phyloP scores from a whole-genome alignment of 768 basidiomycete genomes.

The Butyriboletus loyo region DNA sequence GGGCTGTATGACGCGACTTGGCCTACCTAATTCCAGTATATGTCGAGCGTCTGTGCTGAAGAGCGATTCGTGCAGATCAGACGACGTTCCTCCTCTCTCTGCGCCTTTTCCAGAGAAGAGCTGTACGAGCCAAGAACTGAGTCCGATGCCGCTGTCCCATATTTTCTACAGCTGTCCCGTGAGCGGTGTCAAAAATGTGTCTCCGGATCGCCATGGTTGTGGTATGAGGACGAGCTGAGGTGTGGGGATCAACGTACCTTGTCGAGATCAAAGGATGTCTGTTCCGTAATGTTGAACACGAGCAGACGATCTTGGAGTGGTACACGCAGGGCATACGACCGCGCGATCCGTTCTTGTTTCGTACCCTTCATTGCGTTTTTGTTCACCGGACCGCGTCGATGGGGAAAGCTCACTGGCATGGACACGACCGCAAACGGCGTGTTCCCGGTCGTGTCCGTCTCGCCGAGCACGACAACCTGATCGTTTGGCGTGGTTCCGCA shows the following conservation, averaged over 20 bases:
- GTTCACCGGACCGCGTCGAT: slow-evolving; percentile 13
- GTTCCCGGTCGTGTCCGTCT: slow-evolving; percentile 36
- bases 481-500: slow-evolving; percentile 31
- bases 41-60: slow-evolving; percentile 39
- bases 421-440: slow-evolving; percentile 62
- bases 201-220: background rate
- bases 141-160: slow-evolving; percentile 91
- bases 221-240: background rate
- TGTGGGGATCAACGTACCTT: slow-evolving; percentile 53
- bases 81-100: slow-evolving; percentile 1
- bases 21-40: slow-evolving; percentile 70
- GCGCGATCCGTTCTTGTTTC: slow-evolving; percentile 69
- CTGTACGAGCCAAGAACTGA: slow-evolving; percentile 71
- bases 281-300: slow-evolving; percentile 60
- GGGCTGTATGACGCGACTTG: background rate
- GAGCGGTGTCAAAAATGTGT: slow-evolving; percentile 6
- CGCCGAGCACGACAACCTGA: slow-evolving; percentile 42
- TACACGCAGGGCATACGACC: slow-evolving; percentile 15
- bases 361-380: slow-evolving; percentile 17
- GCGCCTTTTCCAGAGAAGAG: slow-evolving; percentile 22
- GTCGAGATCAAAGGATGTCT: slow-evolving; percentile 89
- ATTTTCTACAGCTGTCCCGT: slow-evolving; percentile 64
- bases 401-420: slow-evolving; percentile 55
- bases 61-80: slow-evolving; percentile 34
- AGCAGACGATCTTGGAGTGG: slow-evolving; percentile 1